Evolutionary conservation across 2,329 filamentous ascomycete species (phyloP), one percentile per base, ranked within the genome.

Genomic region (Colletotrichum musae): DNA sequence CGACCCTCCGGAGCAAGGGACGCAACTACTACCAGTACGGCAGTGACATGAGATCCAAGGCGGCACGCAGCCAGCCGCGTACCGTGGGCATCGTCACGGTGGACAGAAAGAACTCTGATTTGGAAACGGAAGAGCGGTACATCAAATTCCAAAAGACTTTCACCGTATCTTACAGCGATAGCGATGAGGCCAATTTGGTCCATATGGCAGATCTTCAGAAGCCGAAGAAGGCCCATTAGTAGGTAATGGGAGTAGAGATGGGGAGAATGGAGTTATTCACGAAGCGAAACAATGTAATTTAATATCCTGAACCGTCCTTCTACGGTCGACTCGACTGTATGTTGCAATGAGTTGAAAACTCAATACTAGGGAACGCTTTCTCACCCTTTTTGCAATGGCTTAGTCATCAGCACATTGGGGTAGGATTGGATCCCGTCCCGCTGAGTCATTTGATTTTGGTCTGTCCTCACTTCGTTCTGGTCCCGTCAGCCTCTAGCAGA

Each of bases 141-240:
- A 82, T 82, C 43, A 74, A 73, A 1, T 79, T 75, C 43, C 73
- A 81, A 10, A 80, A 77, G 45, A 77, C 77, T 2, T 82, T 80
- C 28, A 71, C 74, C 1, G 79, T 82, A 0, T 78, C 81, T 39
- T 81, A 76, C 41, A 77, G 68, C 24, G 62, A 68, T 10, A 67
- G 65, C 4, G 78, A 81, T 51, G 79, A 81, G 58, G 72, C 74
- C 1, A 73, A 75, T 13, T 61, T 81, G n/a, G 77, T 81, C 1
- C 63, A 74, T 9, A 75, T 80, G 73, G 72, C 70, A 9, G 75
- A 78, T 13, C 36, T 76, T 13, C 65, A 69, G 18, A 61, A 39
- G 47, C 61, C 61, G 13, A 32, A 21, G 7, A 61, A 18, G n/a
- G 13, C 26, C 24, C 57, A 62, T 32, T 9, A 32, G 7, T 36